Conservation (phyloP, 1,139 yeast species). For the Meyerozyma athensensis region DNA sequence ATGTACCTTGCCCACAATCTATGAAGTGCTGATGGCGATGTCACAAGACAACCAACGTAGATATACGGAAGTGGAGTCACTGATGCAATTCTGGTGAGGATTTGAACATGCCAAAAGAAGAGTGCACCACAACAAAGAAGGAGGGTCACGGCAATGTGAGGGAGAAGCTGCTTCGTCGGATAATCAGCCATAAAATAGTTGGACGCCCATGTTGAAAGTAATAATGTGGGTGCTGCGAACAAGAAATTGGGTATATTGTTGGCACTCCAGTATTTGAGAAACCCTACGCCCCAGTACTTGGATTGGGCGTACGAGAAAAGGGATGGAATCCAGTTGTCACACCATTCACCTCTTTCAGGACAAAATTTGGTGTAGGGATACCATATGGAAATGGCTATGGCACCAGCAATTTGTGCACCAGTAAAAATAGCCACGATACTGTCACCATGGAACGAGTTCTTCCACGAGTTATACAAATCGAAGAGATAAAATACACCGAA, state of each 20-base stretch:
- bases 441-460: slow-evolving; percentile 7
- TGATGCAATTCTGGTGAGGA: slow-evolving; percentile 71
- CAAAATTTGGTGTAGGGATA: slow-evolving; percentile 59
- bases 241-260: slow-evolving; percentile 80
- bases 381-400: slow-evolving; percentile 45
- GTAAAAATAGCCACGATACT: slow-evolving; percentile 36
- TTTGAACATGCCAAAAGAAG: slow-evolving; percentile 78
- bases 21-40: slow-evolving; percentile 12
- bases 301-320: slow-evolving; percentile 72
- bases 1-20: slow-evolving; percentile 17
- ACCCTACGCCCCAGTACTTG: slow-evolving; percentile 83
- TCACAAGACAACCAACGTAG: slow-evolving; percentile 49
- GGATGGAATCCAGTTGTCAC: slow-evolving; percentile 51
- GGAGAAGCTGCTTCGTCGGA: slow-evolving; percentile 32
- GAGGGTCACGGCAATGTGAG: slow-evolving; percentile 32
- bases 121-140: slow-evolving; percentile 48
- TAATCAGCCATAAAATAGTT: slow-evolving; percentile 27
- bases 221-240: slow-evolving; percentile 67
- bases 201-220: slow-evolving; percentile 27
- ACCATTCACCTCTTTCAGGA: slow-evolving; percentile 77
- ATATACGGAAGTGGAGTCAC: slow-evolving; percentile 74
- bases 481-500: slow-evolving; percentile 64
- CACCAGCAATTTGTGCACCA: slow-evolving; percentile 50
- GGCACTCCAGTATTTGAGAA: slow-evolving; percentile 74
- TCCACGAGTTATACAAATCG: slow-evolving; percentile 39